A percentile compares a stretch with the other conserved stretches of the same genome.
Evolutionary conservation across 345 rosid species (phyloP).

Genomic region (Citrus inodora): DNA sequence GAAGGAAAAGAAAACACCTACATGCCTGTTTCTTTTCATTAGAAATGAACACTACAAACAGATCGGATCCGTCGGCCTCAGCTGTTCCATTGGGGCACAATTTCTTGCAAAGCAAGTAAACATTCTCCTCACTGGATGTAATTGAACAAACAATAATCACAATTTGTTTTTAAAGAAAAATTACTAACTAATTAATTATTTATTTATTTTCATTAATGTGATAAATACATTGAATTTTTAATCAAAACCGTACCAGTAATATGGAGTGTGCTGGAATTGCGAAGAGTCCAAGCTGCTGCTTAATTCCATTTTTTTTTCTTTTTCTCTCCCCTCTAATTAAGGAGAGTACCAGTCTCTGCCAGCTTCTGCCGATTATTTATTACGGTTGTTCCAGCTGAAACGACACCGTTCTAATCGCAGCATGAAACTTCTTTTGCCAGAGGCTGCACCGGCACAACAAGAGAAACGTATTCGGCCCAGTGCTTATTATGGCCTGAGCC

Average conservation of each 20-base stretch:
- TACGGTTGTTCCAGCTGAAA: too few relatives aligned
- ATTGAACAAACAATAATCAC: neutral
- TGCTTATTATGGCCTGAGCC: too few relatives aligned
- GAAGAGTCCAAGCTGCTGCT: neutral
- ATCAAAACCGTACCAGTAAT: neutral
- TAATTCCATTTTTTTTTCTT: neutral
- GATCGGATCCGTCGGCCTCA: slow-evolving; percentile 58
- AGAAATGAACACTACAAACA: slow-evolving; percentile 73
- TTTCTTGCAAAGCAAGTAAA: slow-evolving; percentile 69
- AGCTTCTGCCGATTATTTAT: too few relatives aligned
- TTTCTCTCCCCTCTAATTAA: neutral
- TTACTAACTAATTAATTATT: neutral
- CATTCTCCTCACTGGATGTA: slow-evolving; percentile 67
- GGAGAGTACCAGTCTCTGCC: too few relatives aligned
- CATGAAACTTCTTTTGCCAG: too few relatives aligned
- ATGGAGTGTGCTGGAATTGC: slow-evolving; percentile 22
- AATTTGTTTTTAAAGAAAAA: neutral
- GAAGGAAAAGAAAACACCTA: neutral
- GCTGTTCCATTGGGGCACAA: slow-evolving; percentile 46
- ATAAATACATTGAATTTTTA: neutral
- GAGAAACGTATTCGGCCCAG: too few relatives aligned
- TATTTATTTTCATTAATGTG: too few relatives aligned
- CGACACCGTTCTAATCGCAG: too few relatives aligned
- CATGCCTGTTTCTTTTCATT: slow-evolving; percentile 82
- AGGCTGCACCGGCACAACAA: too few relatives aligned